Conservation (phyloP, 768 basidiomycete genomes). For the Lanmaoa pseudosensibilis region DNA sequence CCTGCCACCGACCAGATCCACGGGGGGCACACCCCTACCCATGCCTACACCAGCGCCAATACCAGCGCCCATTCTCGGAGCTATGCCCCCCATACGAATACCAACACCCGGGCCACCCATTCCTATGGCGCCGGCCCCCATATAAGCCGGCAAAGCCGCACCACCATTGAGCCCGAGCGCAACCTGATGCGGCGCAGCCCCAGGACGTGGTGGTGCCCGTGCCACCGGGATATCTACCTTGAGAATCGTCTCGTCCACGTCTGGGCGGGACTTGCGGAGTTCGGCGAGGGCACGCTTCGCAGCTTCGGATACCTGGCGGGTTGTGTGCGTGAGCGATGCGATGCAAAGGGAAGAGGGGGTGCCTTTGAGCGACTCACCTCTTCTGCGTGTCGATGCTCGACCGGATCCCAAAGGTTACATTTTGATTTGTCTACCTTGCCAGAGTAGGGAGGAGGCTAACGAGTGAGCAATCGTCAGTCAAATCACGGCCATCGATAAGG, state of each 20-base stretch:
- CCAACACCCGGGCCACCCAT: neutral
- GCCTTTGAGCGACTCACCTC: constrained; percentile 46
- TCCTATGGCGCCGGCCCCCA: neutral
- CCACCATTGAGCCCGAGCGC: neutral
- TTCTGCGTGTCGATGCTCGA: constrained; percentile 62
- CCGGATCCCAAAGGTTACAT: constrained; percentile 68
- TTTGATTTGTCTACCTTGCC: constrained; percentile 38
- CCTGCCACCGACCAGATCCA: neutral
- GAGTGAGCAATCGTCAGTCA: constrained; percentile 6
- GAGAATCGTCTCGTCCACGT: constrained; percentile 57
- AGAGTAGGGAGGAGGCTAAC: constrained; percentile 24
- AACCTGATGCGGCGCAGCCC: neutral
- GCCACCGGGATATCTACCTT: constrained; percentile 60
- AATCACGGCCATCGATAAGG: neutral
- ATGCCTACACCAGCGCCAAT: neutral
- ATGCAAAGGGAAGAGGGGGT: neutral
- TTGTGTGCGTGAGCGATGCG: neutral
- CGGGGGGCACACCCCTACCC: constrained; percentile 3
- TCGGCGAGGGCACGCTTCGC: constrained; percentile 66
- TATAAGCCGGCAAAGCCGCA: neutral
- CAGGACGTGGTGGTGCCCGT: neutral
- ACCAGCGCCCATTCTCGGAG: neutral
- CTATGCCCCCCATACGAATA: neutral
- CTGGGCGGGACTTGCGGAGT: constrained; percentile 58
- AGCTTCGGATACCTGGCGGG: constrained; percentile 61